Conservation (phyloP, 192 early-diverging fungal species). For the Diversispora epigaea region DNA sequence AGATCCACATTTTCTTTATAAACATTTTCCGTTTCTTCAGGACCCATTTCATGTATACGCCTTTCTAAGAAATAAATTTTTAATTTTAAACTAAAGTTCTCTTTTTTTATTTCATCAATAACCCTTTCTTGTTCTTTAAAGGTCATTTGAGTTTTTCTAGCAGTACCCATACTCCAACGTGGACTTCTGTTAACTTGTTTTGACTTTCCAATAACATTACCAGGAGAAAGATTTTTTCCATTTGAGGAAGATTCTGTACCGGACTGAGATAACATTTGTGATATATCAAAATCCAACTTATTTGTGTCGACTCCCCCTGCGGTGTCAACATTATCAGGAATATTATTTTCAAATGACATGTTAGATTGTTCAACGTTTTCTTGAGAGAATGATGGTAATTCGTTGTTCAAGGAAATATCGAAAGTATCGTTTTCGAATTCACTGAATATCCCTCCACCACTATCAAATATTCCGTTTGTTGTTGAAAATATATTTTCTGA, state of each 20-base stretch:
- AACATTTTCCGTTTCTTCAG: conserved; percentile 46
- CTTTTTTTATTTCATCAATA: conserved; percentile 56
- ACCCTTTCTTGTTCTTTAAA: conserved; percentile 57
- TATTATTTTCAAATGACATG: not conserved
- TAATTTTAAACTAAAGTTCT: conserved; percentile 56
- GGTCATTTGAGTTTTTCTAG: conserved; percentile 40
- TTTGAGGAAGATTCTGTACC: not conserved
- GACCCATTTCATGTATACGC: conserved; percentile 48
- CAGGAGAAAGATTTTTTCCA: not conserved
- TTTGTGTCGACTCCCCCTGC: conserved; percentile 3
- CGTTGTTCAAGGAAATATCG: no score
- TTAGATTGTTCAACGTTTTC: not conserved
- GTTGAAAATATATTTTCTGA: no score
- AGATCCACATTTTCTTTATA: conserved; percentile 49
- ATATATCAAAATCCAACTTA: conserved; percentile 1
- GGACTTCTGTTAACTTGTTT: not conserved
- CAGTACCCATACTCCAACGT: not conserved
- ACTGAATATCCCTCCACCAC: no score
- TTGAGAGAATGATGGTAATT: no score
- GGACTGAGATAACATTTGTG: not conserved
- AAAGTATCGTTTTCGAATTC: no score
- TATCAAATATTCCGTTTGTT: no score
- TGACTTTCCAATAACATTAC: not conserved
- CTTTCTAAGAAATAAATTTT: conserved; percentile 57
- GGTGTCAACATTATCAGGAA: not conserved